Evolutionary conservation across 2,329 filamentous ascomycete species (phyloP), one percentile per base, ranked within the genome.

Genomic region (Nothophoma quercina): DNA sequence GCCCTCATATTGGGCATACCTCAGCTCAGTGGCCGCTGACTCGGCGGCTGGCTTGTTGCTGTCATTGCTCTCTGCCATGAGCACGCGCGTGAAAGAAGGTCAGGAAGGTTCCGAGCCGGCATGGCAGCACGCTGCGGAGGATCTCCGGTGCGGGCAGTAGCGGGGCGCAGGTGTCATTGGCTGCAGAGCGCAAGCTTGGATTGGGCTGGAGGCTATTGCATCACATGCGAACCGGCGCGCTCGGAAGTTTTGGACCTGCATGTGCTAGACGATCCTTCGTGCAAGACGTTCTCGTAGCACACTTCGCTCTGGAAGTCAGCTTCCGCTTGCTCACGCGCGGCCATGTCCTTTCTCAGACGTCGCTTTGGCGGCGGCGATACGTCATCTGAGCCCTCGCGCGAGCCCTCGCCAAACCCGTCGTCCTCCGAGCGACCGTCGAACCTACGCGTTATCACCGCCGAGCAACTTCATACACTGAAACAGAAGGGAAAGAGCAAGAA

Each of bases 1-100:
- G 47, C 75, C 73, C 56, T 85, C 79, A 70, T 88, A 89, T 64
- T 83, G 83, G 55, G 84, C 72, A 70, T 87, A 88, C 59, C 75
- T 78, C 60, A 74, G 68, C 38, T 29, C 43, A 6, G 22, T 18
- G 84, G 71, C 83, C 16, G 23, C 19, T n/a, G 10, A 8, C 5
- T 2, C 5, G 22, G 41, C 32, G 10, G 33, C 26, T 5, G 26
- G 19, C 21, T 28, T n/a, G n/a, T 35, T 7, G 29, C 8, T 43
- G 25, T 33, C 13, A n/a, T 33, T 42, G 46, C 46, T 50, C 29
- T 39, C 43, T 5, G 50, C 43, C 50, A 53, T 53, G 33, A 38
- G 32, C 32, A 12, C 34, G 21, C 41, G 22, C 26, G 38, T 15
- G 21, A 16, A 33, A 47, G 29, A 23, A 42, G 21, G 36, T 43